Percentiles rank a stretch among this genome's conserved stretches.
Evolutionary conservation across 106 monocot species (phyloP).

Genomic region (Xerophyta viscosa): DNA sequence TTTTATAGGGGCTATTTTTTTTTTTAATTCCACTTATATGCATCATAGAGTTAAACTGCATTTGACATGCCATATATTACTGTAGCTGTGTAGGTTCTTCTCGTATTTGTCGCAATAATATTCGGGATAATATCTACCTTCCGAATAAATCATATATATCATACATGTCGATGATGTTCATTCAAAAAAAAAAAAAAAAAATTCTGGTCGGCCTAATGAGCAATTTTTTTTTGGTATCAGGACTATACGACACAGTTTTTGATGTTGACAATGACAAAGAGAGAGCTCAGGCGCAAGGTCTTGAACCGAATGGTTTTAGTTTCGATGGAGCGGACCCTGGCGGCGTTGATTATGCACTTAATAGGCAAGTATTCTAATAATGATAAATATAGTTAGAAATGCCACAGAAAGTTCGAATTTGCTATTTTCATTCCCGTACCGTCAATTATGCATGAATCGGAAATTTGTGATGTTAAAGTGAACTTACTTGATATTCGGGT

Average conservation of each 20-base stretch:
- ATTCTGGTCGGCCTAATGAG: no score
- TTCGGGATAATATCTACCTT: not conserved
- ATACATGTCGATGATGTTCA: no score
- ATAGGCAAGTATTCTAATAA: slow-evolving; percentile 36
- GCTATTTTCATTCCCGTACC: not conserved
- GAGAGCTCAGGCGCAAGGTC: slow-evolving; percentile 63
- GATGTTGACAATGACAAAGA: slow-evolving; percentile 91
- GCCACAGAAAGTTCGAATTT: not conserved
- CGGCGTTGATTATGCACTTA: slow-evolving; percentile 83
- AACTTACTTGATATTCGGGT: not conserved
- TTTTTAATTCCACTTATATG: no score
- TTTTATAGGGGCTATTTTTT: no score
- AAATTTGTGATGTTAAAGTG: no score
- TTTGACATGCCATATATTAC: no score
- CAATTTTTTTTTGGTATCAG: slow-evolving; percentile 20
- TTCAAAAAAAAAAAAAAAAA: no score
- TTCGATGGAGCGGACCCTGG: slow-evolving; percentile 67
- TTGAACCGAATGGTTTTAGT: slow-evolving; percentile 90
- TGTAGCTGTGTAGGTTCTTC: no score
- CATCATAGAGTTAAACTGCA: no score
- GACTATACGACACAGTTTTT: slow-evolving; percentile 91
- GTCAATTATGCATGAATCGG: no score
- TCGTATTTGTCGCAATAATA: not conserved
- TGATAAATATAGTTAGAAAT: not conserved
- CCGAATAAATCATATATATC: no score